Evolutionary conservation across 2,329 filamentous ascomycete genomes (phyloP), one percentile per base, ranked within the genome.

Genomic region (Dactylellina cionopaga): DNA sequence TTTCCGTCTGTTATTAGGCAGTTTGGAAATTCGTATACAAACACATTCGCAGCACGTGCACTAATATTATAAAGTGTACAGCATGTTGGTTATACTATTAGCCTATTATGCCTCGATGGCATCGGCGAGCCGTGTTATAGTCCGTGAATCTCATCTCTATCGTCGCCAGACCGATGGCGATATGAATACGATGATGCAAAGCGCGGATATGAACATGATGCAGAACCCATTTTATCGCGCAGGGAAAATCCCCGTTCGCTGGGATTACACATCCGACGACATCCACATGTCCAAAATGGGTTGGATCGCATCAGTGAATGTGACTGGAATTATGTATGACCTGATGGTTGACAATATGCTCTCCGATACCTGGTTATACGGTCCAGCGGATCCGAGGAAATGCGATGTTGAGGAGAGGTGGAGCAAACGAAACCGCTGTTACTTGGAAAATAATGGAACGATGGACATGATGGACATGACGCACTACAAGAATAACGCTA

Each of bases 341-440:
- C 2, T 72, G 9, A 41, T 64, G 11, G 24, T 72, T 13, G 68
- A 72, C 22, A 72, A 55, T 31, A 72, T 56, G 46, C 5, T 65
- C 19, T 72, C 52, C n/a, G 29, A 58, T n/a, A 55, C 52, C 15
- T 72, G 68, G 68, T 5, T 72, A 4, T 72, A 72, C n/a, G 35
- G 52, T 10, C 68, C 68, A 11, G 4, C 11, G 11, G 68, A 72
- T 49, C 60, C 43, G 3, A 46, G 47, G 5, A 72, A 65, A 27
- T 72, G 68, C 24, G n/a, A 24, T 2, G 1, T 44, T 4, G 66
- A 71, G 37, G 43, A 27, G 13, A 10, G 13, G 13, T 5, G 27
- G 15, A 15, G 11, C 4, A 9, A 15, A 4, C 13, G 27, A 1
- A 13, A 22, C 35, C 31, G 22, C 25, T 69, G 64, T 31, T 69